These are phyloP conservation scores for Penicillium freii DNA, from an alignment of 2,329 filamentous ascomycete genomes.

Conservation along the genomic window DNA sequence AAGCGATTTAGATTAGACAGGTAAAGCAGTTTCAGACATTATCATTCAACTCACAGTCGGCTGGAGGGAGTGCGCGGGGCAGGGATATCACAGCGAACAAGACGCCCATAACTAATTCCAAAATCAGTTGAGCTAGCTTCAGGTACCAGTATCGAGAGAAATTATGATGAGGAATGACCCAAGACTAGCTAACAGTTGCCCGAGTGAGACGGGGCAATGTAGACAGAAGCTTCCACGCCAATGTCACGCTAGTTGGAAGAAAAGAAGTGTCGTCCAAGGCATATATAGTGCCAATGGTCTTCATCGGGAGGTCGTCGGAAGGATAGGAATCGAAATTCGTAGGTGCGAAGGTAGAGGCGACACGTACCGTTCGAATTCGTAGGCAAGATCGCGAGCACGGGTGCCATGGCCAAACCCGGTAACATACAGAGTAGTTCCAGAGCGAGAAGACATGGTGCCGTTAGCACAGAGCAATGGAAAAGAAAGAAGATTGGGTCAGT, in stretches of 20 bases:
- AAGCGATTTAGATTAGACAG: conserved; percentile 2
- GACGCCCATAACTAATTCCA: conserved; percentile 78
- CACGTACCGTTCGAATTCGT: conserved; percentile 99
- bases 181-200: conserved; percentile 7
- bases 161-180: conserved; percentile 18
- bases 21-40: conserved; percentile 3
- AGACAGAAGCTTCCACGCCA: conserved; percentile 3
- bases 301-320: conserved; percentile 12
- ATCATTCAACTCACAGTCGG: conserved; percentile 73
- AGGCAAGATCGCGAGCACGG: conserved; percentile 97
- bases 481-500: neutral
- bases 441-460: conserved; percentile 81
- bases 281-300: conserved; percentile 5
- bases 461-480: conserved; percentile 2
- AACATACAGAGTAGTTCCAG: conserved; percentile 93
- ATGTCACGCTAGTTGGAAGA: conserved; percentile 7
- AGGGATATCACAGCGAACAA: conserved; percentile 97
- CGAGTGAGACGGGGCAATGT: conserved; percentile 5
- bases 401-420: conserved; percentile 99
- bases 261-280: neutral
- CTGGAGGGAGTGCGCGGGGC: conserved; percentile 90
- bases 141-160: neutral
- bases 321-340: conserved; percentile 29
- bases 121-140: conserved; percentile 39
- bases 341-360: conserved; percentile 46